These are phyloP conservation scores for Colletotrichum trifolii DNA, from an alignment of 2,329 filamentous ascomycete genomes.

Conservation along the genomic window DNA sequence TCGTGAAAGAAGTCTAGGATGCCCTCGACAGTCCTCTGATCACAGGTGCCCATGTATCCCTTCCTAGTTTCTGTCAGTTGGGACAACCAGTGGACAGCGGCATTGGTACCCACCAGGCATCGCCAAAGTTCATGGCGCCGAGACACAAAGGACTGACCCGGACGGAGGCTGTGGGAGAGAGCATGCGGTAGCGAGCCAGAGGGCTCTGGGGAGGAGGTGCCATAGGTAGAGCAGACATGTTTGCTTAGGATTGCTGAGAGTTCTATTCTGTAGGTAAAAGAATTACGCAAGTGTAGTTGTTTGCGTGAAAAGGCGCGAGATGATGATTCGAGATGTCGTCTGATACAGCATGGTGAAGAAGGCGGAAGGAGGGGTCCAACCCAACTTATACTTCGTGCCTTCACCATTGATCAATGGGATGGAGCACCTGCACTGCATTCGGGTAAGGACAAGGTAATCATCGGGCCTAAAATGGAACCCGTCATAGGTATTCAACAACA, in stretches of 20 bases:
- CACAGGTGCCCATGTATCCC: constrained; percentile 71
- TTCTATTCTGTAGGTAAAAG: background rate
- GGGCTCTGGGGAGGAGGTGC: constrained; percentile 67
- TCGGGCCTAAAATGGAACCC: too few species aligned
- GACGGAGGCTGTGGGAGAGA: constrained; percentile 73
- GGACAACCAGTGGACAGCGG: background rate
- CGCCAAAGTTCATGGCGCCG: constrained; percentile 74
- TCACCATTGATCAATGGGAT: too few species aligned
- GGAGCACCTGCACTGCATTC: too few species aligned
- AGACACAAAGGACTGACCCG: constrained; percentile 75
- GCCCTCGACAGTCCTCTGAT: constrained; percentile 69
- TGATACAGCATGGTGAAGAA: too few species aligned
- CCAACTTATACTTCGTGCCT: constrained; percentile 6
- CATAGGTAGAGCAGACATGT: constrained; percentile 46
- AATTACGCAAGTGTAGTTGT: background rate
- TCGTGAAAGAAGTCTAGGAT: constrained; percentile 75
- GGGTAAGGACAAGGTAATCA: too few species aligned
- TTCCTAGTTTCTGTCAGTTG: constrained; percentile 51
- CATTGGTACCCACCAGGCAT: constrained; percentile 54
- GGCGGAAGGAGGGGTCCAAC: constrained; percentile 13
- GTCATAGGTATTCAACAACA: too few species aligned
- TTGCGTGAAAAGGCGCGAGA: too few species aligned
- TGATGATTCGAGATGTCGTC: too few species aligned
- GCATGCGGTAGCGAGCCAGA: constrained; percentile 72
- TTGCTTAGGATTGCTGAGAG: constrained; percentile 4